These are phyloP conservation scores for Ceratobasidium sp. DNA, from an alignment of 1,284 basidiomycete species.

Conservation along the genomic window DNA sequence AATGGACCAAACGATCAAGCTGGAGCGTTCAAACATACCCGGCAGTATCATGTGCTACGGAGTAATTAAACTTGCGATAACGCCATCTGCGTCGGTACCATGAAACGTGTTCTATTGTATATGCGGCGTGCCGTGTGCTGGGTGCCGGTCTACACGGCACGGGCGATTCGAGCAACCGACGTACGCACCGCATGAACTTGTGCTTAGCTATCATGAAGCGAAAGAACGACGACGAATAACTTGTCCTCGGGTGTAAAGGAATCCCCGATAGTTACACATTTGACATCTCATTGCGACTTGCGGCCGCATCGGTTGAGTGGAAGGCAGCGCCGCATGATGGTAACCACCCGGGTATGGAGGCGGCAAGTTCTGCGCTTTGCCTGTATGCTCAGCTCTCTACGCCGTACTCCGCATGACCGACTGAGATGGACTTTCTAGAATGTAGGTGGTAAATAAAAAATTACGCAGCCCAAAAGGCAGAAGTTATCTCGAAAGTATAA, in stretches of 20 bases:
- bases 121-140: not conserved
- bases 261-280: not conserved
- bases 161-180: not conserved
- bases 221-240: not conserved
- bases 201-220: slow-evolving; percentile 3
- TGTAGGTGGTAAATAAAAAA: not conserved
- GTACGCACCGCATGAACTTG: not conserved
- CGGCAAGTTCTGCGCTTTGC: slow-evolving; percentile 18
- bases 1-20: not conserved
- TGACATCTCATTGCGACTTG: not conserved
- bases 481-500: slow-evolving; percentile 6
- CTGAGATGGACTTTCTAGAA: slow-evolving; percentile 4
- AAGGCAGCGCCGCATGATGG: not conserved
- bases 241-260: not conserved
- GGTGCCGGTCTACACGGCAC: slow-evolving; percentile 5
- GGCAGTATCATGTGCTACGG: not conserved
- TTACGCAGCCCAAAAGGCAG: not conserved
- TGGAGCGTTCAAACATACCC: not conserved
- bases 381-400: not conserved
- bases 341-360: slow-evolving; percentile 23
- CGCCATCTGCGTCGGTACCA: not conserved
- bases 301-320: not conserved
- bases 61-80: not conserved
- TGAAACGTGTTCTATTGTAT: not conserved
- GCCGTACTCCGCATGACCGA: not conserved